Evolutionary conservation across 2,329 filamentous ascomycete species (phyloP), one percentile per base, ranked within the genome.

Genomic region (Exutisphaerella laricina): DNA sequence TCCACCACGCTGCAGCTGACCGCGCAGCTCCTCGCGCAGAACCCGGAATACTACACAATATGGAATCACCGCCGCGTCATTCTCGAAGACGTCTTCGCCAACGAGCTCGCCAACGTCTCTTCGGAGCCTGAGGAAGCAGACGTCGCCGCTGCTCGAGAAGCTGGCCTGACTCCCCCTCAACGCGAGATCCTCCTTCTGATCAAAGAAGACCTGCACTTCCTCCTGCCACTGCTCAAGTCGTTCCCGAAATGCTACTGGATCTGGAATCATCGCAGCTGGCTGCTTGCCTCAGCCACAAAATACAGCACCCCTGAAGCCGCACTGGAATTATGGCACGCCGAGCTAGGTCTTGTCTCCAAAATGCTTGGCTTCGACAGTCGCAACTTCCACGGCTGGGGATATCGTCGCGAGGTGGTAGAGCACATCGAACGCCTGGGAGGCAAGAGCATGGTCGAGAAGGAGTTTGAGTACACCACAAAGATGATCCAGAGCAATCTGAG

Each of bases 241-340:
- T 90, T 80, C 53, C 92, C 92, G 5, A 98, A 98, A 65, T 97
- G 92, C 73, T 98, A 98, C 70, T 97, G 92, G 90, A 90, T 98
- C 59, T 98, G 92, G 92, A 94, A 95, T 56, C 90, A 96, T 66
- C 82, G 92, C 20, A 68, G 84, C 33, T 98, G 92, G 89, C 71
- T 90, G 3, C 72, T 98, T 10, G 71, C 82, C 41, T 78, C 87
- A 62, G 81, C 82, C 23, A 85, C 84, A 34, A 62, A 72, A 9
- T 71, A 81, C 13, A 71, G 95, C 7, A 75, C 79, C 2, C 49
- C 66, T 1, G 44, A 69, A 0, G 60, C 70, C 12, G 79, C 87
- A 2, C 74, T 77, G 16, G 67, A 72, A 28, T 72, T 96, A 37
- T 98, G 92, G 92, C 73, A 84, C 56, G 80, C 84, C 50, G 92